Percentiles rank a stretch among this genome's conserved stretches.
Conservation (phyloP, 148 eudicot species). For the Rhododendron molle region DNA sequence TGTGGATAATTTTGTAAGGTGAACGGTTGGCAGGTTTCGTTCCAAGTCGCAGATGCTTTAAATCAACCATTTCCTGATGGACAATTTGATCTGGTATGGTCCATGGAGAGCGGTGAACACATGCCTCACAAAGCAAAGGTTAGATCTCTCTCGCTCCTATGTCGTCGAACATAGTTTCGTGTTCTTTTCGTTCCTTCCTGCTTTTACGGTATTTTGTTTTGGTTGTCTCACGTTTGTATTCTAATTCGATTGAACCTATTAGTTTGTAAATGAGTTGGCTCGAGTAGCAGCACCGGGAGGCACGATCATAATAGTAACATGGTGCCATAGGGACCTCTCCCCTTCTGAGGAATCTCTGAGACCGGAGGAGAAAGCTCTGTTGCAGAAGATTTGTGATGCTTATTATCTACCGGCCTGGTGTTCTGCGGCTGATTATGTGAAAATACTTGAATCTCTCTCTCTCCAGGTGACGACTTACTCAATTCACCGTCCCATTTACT, state of each 20-base stretch:
- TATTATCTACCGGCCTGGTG: constrained; percentile 95
- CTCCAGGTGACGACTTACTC: constrained; percentile 47
- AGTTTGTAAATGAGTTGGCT: constrained; percentile 81
- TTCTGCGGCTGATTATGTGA: constrained; percentile 81
- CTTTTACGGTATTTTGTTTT: neutral
- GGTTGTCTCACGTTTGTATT: neutral
- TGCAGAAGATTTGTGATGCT: constrained; percentile 74
- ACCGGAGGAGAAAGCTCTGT: constrained; percentile 59
- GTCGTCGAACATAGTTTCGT: neutral
- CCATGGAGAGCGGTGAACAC: constrained; percentile 99
- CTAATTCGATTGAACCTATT: neutral
- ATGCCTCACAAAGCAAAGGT: constrained; percentile 97
- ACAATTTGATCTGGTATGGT: constrained; percentile 90
- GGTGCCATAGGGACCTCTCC: constrained; percentile 94
- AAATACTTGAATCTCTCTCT: constrained; percentile 65
- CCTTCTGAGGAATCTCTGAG: constrained; percentile 67
- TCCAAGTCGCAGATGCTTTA: constrained; percentile 92
- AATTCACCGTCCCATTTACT: neutral
- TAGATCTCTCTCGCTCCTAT: neutral
- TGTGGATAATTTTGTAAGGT: neutral
- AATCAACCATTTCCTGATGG: constrained; percentile 91
- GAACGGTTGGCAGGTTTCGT: constrained; percentile 54
- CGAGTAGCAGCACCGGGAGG: constrained; percentile 95
- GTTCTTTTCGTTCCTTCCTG: neutral
- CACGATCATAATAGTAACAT: constrained; percentile 80